phyloP scores from a whole-genome alignment of 1,139 yeast genomes.

The Yamadazyma dendronema region DNA sequence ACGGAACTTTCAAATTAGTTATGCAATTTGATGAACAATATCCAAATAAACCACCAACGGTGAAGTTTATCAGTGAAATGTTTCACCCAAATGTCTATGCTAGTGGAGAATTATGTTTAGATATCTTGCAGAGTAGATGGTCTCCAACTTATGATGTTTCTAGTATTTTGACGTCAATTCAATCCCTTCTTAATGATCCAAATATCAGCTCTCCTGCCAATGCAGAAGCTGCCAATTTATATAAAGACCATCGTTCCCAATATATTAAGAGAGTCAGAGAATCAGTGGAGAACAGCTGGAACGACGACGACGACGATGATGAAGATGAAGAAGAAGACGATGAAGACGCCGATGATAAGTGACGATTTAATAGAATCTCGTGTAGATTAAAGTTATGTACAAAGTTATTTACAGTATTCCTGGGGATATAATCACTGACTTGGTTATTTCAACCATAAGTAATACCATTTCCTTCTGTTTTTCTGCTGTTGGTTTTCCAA shows the following conservation, averaged over 20 bases:
- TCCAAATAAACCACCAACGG: conserved; percentile 95
- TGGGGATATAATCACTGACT: too few species aligned
- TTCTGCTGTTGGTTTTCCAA: conserved; percentile 10
- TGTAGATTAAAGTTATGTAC: conserved; percentile 1
- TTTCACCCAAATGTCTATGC: conserved; percentile 98
- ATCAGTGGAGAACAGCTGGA: conserved; percentile 90
- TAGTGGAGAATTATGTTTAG: conserved; percentile 91
- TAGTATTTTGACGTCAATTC: conserved; percentile 88
- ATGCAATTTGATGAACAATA: conserved; percentile 95
- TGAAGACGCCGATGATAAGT: too few species aligned
- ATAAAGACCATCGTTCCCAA: conserved; percentile 92
- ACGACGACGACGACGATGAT: conserved; percentile 56
- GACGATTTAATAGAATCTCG: too few species aligned
- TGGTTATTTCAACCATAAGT: conserved; percentile 22
- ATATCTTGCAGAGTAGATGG: conserved; percentile 96
- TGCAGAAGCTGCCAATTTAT: conserved; percentile 95
- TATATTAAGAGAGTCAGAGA: conserved; percentile 89
- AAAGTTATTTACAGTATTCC: not conserved
- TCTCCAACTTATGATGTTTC: conserved; percentile 98
- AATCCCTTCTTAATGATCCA: conserved; percentile 89
- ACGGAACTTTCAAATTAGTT: conserved; percentile 87
- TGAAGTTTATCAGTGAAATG: conserved; percentile 89
- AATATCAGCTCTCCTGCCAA: conserved; percentile 96
- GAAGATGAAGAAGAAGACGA: conserved; percentile 69
- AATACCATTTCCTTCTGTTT: conserved; percentile 25